Percentiles rank a stretch among this genome's conserved stretches.
These are phyloP conservation scores for Podila clonocystis DNA, from an alignment of 192 early-diverging fungal genomes.

Conservation along the genomic window DNA sequence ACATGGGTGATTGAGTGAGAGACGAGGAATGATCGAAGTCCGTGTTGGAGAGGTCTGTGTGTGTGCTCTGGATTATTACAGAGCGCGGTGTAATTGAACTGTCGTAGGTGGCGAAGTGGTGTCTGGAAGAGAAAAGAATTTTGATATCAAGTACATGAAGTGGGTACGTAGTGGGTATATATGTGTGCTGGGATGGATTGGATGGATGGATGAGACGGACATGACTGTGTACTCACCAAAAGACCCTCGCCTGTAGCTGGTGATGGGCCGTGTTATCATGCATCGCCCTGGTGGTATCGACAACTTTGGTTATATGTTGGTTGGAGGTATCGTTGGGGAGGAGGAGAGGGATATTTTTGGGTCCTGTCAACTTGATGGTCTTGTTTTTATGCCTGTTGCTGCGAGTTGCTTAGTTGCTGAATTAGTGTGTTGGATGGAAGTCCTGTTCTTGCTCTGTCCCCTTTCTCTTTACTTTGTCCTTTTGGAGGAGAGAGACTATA, in stretches of 20 bases:
- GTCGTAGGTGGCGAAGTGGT: too few species aligned
- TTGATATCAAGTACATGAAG: too few species aligned
- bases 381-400: too few species aligned
- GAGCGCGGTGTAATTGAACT: too few species aligned
- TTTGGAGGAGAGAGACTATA: background rate
- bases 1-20: too few species aligned
- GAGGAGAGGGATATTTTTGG: background rate
- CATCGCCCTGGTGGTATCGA: slow-evolving; percentile 33
- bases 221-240: slow-evolving; percentile 28
- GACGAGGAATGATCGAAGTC: too few species aligned
- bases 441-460: too few species aligned
- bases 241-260: slow-evolving; percentile 41
- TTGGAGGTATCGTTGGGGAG: background rate
- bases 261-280: slow-evolving; percentile 40
- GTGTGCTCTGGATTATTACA: too few species aligned
- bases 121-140: too few species aligned
- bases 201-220: background rate
- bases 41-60: too few species aligned
- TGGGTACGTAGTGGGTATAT: background rate
- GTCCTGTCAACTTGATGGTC: too few species aligned
- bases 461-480: too few species aligned
- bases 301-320: background rate
- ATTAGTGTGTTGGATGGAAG: background rate
- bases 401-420: background rate
- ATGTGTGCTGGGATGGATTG: background rate